Conservation (phyloP, 257 asterid genomes). For the Nicotiana noctiflora region DNA sequence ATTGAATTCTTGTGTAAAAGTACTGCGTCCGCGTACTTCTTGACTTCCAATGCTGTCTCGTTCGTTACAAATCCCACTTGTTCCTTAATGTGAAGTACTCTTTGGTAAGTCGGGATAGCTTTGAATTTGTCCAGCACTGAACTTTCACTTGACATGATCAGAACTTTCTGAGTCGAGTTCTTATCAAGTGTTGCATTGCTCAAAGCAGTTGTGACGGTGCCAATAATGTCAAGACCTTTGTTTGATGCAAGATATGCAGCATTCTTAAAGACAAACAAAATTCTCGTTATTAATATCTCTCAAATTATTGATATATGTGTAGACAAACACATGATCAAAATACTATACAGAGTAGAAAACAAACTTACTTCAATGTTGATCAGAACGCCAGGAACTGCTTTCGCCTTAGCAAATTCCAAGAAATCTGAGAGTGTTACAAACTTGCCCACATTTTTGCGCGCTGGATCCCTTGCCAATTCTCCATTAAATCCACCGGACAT, state of each 20-base stretch:
- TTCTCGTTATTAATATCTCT: background rate
- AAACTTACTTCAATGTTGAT: slow-evolving; percentile 10
- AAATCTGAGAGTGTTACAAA: slow-evolving; percentile 13
- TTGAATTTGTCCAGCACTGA: slow-evolving; percentile 4
- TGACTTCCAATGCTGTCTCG: slow-evolving; percentile 48
- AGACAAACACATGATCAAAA: background rate
- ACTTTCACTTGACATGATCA: slow-evolving; percentile 8
- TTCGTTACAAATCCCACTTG: slow-evolving; percentile 22
- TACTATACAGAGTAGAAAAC: background rate
- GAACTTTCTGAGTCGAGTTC: background rate
- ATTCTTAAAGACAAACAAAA: background rate
- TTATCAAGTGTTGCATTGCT: slow-evolving; percentile 5
- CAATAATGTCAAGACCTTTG: slow-evolving; percentile 9
- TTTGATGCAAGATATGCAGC: slow-evolving; percentile 11
- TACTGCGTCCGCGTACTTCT: slow-evolving; percentile 76
- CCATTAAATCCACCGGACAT: slow-evolving; percentile 2
- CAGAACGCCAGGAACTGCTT: slow-evolving; percentile 1
- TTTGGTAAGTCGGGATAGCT: slow-evolving; percentile 2
- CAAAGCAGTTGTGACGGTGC: slow-evolving; percentile 4
- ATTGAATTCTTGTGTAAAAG: slow-evolving; percentile 47
- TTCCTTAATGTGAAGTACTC: background rate
- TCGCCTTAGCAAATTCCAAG: slow-evolving; percentile 10
- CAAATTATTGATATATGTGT: background rate
- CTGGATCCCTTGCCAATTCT: slow-evolving; percentile 9
- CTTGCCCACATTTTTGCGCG: slow-evolving; percentile 8